Evolutionary conservation across 2,329 filamentous ascomycete species (phyloP), one percentile per base, ranked within the genome.

Genomic region (Lomentospora prolificans): DNA sequence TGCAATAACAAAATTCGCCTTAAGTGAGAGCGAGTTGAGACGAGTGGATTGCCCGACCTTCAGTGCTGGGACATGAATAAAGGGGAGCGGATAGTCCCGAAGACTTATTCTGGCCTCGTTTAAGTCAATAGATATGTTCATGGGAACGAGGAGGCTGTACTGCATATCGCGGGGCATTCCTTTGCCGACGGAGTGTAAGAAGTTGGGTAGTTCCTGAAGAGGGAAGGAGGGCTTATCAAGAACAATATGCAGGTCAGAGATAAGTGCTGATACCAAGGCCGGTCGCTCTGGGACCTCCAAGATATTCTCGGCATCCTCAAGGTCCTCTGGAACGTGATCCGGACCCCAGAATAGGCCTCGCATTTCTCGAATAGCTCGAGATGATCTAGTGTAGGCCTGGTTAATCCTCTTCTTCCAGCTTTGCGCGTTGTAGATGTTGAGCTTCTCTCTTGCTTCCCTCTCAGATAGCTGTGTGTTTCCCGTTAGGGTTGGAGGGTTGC

Each of bases 141-240:
- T 90, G 0, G 94, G 95, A 9, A 99, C 76, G 17, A 99, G 78
- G 19, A 99, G 76, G 8, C 90, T 85, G 67, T 97, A 99, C 64
- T 92, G 77, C 81, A 90, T 99, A 64, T 95, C 86, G 59, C 83
- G 78, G 1, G 94, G 94, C 83, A 99, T 95, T 1, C 94, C 94
- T 72, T 99, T 99, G n/a, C 94, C 94, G 57, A 97, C 85, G 51
- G 83, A 82, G 65, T 96, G 81, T 25, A 99, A 74, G 66, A 95
- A 99, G 14, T 87, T 81, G 0, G 92, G 88, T 55, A 92, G 82
- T 10, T 96, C 85, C 2, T 82, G 77, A 58, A 95, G 74, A 0
- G 90, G 86, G 66, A 99, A 99, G 0, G 89, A 92, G 0, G 94
- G 94, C 67, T 96, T 96, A 69, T 97, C 94, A 58, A 99, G 77